Percentiles rank a stretch among this genome's conserved stretches.
Evolutionary conservation across 140 eudicot genomes (phyloP).

Genomic region (Bidens hawaiensis): DNA sequence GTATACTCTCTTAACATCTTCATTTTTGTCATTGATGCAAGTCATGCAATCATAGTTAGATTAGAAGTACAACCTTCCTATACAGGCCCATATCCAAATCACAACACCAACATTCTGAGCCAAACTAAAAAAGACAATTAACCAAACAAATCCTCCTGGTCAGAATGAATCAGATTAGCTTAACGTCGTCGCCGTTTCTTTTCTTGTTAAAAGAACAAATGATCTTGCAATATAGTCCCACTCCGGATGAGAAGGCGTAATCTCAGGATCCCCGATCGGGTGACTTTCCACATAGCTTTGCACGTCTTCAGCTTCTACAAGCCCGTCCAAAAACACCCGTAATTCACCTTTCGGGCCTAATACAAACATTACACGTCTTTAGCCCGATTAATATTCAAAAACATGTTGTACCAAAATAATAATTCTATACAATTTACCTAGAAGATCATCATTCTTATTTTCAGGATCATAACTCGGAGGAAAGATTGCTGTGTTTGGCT

Average conservation of each 20-base stretch:
- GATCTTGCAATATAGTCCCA: conserved; percentile 42
- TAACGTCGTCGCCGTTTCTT: neutral
- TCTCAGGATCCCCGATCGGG: conserved; percentile 45
- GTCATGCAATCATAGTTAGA: neutral
- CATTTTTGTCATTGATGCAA: neutral
- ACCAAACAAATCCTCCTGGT: neutral
- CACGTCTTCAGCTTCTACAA: conserved; percentile 47
- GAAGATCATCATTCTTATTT: conserved; percentile 21
- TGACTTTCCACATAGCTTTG: conserved; percentile 43
- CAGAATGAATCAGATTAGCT: conserved; percentile 1
- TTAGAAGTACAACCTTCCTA: neutral
- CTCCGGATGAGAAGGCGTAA: conserved; percentile 37
- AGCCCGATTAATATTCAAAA: neutral
- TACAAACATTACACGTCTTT: neutral
- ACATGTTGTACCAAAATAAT: neutral
- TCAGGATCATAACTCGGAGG: conserved; percentile 28
- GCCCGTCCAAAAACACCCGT: conserved; percentile 37
- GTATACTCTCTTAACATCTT: too few species aligned
- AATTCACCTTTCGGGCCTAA: conserved; percentile 34
- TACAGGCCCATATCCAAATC: neutral
- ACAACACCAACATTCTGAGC: neutral
- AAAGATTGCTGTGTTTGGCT: conserved; percentile 63
- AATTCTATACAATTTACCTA: conserved; percentile 28
- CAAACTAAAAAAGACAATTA: neutral
- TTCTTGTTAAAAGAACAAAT: conserved; percentile 10